Evolutionary conservation across 2,329 filamentous ascomycete species (phyloP).

Genomic region (Arthrobotrys entomopaga): DNA sequence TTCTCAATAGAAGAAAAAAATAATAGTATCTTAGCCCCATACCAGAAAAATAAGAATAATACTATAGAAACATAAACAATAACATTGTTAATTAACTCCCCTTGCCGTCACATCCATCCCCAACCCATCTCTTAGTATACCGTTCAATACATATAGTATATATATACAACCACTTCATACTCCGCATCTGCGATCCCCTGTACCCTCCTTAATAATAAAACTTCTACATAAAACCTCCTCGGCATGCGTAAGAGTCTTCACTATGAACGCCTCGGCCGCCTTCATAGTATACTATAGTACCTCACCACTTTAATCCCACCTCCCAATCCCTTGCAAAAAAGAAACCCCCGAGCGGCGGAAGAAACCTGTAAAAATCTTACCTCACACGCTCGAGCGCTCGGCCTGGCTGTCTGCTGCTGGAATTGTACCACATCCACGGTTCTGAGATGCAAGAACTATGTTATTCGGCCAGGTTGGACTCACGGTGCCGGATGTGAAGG

Average conservation of each 20-base stretch:
- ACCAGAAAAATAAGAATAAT: too few relatives aligned
- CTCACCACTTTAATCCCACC: conserved; percentile 4
- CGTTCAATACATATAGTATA: too few relatives aligned
- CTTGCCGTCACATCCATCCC: too few relatives aligned
- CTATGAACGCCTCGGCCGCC: conserved; percentile 61
- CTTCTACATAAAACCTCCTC: conserved; percentile 61
- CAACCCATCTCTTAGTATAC: conserved; percentile 33
- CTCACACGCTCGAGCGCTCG: conserved; percentile 56
- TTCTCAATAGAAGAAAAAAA: too few relatives aligned
- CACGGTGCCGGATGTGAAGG: conserved; percentile 60
- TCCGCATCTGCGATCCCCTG: conserved; percentile 60
- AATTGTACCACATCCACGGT: conserved; percentile 60
- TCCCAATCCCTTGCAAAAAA: too few relatives aligned
- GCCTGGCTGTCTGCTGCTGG: too few relatives aligned
- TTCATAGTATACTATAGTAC: conserved; percentile 61
- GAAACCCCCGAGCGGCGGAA: conserved; percentile 24
- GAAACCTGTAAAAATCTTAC: conserved; percentile 29
- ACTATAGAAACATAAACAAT: too few relatives aligned
- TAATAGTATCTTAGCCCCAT: too few relatives aligned
- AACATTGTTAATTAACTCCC: too few relatives aligned
- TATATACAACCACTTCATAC: conserved; percentile 62
- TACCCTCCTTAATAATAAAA: conserved; percentile 57
- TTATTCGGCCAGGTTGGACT: conserved; percentile 61
- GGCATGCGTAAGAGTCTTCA: conserved; percentile 61
- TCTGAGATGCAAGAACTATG: conserved; percentile 50